phyloP scores from a whole-genome alignment of 1,284 basidiomycete species.

The Puccinia horiana region DNA sequence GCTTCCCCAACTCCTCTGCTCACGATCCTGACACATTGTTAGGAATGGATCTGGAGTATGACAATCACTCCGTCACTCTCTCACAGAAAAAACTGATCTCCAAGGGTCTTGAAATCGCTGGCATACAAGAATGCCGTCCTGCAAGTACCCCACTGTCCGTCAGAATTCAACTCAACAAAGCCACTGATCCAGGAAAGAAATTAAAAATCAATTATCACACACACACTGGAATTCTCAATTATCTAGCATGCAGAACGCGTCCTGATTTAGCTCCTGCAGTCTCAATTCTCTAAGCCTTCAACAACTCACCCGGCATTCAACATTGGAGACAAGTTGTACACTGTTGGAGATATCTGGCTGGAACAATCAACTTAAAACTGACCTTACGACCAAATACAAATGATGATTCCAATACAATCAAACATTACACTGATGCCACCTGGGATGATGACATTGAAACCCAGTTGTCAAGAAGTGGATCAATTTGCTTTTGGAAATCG shows the following conservation, averaged over 20 bases:
- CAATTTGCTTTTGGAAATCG: not conserved
- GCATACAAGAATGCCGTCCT: not conserved
- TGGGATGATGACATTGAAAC: not conserved
- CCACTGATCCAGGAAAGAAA: not conserved
- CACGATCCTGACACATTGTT: not conserved
- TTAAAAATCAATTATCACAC: not conserved
- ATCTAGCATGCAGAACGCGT: not conserved
- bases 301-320: not conserved
- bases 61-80: not conserved
- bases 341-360: not conserved
- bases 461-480: too few relatives aligned
- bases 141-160: not conserved
- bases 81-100: not conserved
- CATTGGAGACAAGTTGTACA: not conserved
- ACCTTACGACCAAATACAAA: not conserved
- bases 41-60: not conserved
- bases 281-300: not conserved
- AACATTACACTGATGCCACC: not conserved
- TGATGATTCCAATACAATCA: not conserved
- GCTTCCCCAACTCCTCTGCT: not conserved
- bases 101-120: not conserved
- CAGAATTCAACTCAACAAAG: not conserved
- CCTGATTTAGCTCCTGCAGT: constrained; percentile 5
- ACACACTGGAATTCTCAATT: not conserved
- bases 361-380: not conserved